These are phyloP conservation scores for Hygrophila difformis DNA, from an alignment of 257 asterid genomes.

Conservation along the genomic window DNA sequence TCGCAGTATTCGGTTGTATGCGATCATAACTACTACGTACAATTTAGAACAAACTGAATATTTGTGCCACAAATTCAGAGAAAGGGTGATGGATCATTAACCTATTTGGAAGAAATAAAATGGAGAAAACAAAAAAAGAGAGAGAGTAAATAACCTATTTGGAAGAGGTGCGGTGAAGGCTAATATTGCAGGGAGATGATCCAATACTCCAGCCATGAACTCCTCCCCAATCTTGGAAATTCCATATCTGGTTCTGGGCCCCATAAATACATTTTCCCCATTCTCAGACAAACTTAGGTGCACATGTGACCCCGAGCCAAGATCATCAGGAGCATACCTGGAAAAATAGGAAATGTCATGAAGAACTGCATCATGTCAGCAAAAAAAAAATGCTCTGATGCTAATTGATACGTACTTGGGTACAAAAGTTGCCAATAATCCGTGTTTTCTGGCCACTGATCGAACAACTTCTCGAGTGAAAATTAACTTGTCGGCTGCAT, in stretches of 20 bases:
- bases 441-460: slow-evolving; percentile 83
- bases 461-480: slow-evolving; percentile 68
- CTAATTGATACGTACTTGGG: slow-evolving; percentile 60
- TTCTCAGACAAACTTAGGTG: slow-evolving; percentile 74
- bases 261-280: slow-evolving; percentile 72
- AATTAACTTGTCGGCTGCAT: slow-evolving; percentile 71
- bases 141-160: slow-evolving; percentile 42
- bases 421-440: slow-evolving; percentile 78
- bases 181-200: slow-evolving; percentile 86
- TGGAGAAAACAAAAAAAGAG: no score
- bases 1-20: slow-evolving; percentile 83
- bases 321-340: slow-evolving; percentile 64
- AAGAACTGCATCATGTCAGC: no score
- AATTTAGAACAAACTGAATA: no score
- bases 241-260: slow-evolving; percentile 41
- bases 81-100: no score
- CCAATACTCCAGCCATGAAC: slow-evolving; percentile 91
- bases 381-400: slow-evolving; percentile 3
- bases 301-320: slow-evolving; percentile 95
- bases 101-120: no score
- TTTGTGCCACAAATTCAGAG: no score
- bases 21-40: slow-evolving; percentile 99
- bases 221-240: slow-evolving; percentile 73
- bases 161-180: slow-evolving; percentile 93
- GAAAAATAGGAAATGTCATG: neutral